Evolutionary conservation across 2,329 filamentous ascomycete genomes (phyloP).

Genomic region (Ophiostoma novo-ulmi): DNA sequence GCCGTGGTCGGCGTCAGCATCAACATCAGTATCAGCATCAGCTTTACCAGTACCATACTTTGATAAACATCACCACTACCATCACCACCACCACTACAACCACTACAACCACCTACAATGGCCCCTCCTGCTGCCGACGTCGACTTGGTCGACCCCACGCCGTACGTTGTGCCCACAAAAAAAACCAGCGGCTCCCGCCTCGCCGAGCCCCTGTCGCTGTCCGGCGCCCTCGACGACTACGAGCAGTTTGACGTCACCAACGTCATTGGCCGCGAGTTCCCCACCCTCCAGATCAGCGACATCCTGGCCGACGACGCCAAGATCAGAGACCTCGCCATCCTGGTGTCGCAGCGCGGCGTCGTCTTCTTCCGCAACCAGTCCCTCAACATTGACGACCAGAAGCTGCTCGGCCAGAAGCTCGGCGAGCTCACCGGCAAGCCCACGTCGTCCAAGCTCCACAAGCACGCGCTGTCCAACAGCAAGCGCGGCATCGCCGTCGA

Average conservation of each 20-base stretch:
- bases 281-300: neutral
- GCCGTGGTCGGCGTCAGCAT: neutral
- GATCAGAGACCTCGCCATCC: slow-evolving; percentile 43
- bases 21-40: neutral
- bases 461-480: slow-evolving; percentile 46
- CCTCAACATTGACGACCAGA: slow-evolving; percentile 47
- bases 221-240: neutral
- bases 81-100: too few relatives aligned
- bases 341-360: slow-evolving; percentile 60
- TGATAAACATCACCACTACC: neutral
- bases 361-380: slow-evolving; percentile 62
- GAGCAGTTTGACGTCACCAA: neutral
- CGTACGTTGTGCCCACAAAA: too few relatives aligned
- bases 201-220: too few relatives aligned
- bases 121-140: neutral
- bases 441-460: slow-evolving; percentile 40
- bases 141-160: too few relatives aligned
- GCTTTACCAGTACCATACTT: too few relatives aligned
- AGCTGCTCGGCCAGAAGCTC: slow-evolving; percentile 46
- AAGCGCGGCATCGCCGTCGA: slow-evolving; percentile 41
- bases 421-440: slow-evolving; percentile 44
- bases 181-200: too few relatives aligned
- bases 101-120: neutral
- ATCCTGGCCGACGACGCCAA: slow-evolving; percentile 41
- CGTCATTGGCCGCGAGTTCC: neutral